Evolutionary conservation across 2,329 filamentous ascomycete species (phyloP), one percentile per base, ranked within the genome.

Genomic region (Rasamsonia emersonii): DNA sequence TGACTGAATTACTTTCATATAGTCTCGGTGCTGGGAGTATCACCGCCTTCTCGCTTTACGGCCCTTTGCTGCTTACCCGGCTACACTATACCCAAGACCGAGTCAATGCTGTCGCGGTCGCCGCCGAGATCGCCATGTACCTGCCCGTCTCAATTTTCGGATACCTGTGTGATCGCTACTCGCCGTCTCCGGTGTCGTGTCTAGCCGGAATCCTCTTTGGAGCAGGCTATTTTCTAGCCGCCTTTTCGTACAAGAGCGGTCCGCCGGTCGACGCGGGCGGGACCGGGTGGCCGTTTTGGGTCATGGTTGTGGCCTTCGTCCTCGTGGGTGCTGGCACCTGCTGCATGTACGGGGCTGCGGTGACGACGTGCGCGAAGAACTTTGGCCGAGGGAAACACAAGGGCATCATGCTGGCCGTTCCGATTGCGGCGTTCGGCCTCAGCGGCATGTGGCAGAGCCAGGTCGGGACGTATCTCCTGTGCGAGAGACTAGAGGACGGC

Each of bases 311-410:
- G 33, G 80, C 86, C 1, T 98, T 96, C 56, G 70, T 88, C 28
- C 72, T 74, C 31, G 77, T 98, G 36, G 91, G 91, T 2, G 72
- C 80, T 40, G 89, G 77, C 4, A 95, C 89, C 0, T 84, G 82
- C 43, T 77, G 76, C 56, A 86, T 96, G 77, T 98, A 96, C 58
- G 70, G 96, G 35, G 75, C 79, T 30, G 81, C 86, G 2, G 81
- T 98, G n/a, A 89, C 89, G 5, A 93, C 89, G 0, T 94, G 86
- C 52, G 91, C 91, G 20, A 98, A 98, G 75, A 98, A 96, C 62
- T 98, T 96, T 61, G 88, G 88, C 29, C 78, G 82, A 39, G 86
- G 86, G 3, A 83, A 80, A 50, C 80, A 93, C 50, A 82, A 89
- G 49, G 91, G 91, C 0, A 64, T 98, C 30, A 89, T 93, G 38